phyloP scores from a whole-genome alignment of 2,329 filamentous ascomycete genomes.

The Endoconidiophora polonica region DNA sequence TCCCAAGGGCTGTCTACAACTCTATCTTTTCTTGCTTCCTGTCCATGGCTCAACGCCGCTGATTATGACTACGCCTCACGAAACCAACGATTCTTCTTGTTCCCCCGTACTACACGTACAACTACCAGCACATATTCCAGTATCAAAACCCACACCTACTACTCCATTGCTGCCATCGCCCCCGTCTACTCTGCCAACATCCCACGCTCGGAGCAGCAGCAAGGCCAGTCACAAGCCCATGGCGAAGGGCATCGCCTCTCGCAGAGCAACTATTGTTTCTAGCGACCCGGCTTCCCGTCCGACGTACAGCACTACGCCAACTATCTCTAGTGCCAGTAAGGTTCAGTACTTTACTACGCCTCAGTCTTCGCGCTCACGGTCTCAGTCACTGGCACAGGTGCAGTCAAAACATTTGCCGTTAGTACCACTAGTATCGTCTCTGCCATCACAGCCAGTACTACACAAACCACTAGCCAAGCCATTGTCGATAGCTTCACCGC shows the following conservation, averaged over 20 bases:
- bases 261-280: slow-evolving; percentile 8
- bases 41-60: background rate
- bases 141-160: background rate
- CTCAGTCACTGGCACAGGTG: background rate
- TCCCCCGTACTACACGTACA: background rate
- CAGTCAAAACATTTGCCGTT: background rate
- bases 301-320: slow-evolving; percentile 10
- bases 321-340: slow-evolving; percentile 1
- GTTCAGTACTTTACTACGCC: background rate
- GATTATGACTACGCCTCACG: slow-evolving; percentile 6
- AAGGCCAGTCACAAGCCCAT: background rate
- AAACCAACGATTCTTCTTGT: slow-evolving; percentile 3
- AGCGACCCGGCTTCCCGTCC: slow-evolving; percentile 5
- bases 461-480: background rate
- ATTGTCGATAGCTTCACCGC: background rate
- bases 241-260: slow-evolving; percentile 1
- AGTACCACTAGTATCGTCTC: background rate
- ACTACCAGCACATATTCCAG: background rate
- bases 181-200: background rate
- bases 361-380: background rate
- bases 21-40: background rate
- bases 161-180: background rate
- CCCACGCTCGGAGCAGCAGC: background rate
- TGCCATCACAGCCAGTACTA: background rate
- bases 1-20: too few species aligned